Base-by-base conservation (phyloP, 1,284 basidiomycete species). In the Austroboletus novae-zelandiae region DNA sequence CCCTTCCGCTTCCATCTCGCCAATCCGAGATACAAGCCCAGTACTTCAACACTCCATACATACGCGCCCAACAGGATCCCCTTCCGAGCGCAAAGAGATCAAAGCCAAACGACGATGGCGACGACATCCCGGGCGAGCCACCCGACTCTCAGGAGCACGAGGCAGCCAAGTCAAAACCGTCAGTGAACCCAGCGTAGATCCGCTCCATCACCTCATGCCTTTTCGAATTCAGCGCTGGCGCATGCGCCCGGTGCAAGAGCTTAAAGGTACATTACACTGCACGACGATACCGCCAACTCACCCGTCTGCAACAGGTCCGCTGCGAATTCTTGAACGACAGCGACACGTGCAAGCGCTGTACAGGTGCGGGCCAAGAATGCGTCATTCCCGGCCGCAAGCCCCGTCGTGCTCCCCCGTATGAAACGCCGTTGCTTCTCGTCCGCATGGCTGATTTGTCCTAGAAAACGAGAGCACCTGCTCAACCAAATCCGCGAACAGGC, bases 401-500 rank as follows among this genome's bases (percentile, higher is more conserved):
- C 58, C 81, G 86, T 51, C 74, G 83, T 46, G 77, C 84, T n/a
- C 86, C 86, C 47, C 87, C 85, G 87, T 89, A 68, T 64, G 84
- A 70, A 37, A 45, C 30, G 42, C 35, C 20, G 30, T 34, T 37
- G 18, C 36, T 43, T 47, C 17, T 40, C 15, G 17, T 40, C 9
- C 2, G 17, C 7, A n/a, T 50, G 27, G 30, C 53, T 50, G 35
- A 57, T 15, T 45, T 29, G 17, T 13, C 32, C 29, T 27, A 83
- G 86, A 40, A 89, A 91, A 76, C 84, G 89, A 14, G 89, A 90
- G 61, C 74, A 85, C 58, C 74, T 91, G 25, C 73, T 91, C 48
- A 82, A 78, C 54, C 75, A 88, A 65, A 90, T 90, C 52, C 80
- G 80, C 39, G 76, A 81, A 32, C 87, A 90, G 58, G 84, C 86